phyloP scores from a whole-genome alignment of 2,329 filamentous ascomycete species.

The Sordariomycetes sp. region DNA sequence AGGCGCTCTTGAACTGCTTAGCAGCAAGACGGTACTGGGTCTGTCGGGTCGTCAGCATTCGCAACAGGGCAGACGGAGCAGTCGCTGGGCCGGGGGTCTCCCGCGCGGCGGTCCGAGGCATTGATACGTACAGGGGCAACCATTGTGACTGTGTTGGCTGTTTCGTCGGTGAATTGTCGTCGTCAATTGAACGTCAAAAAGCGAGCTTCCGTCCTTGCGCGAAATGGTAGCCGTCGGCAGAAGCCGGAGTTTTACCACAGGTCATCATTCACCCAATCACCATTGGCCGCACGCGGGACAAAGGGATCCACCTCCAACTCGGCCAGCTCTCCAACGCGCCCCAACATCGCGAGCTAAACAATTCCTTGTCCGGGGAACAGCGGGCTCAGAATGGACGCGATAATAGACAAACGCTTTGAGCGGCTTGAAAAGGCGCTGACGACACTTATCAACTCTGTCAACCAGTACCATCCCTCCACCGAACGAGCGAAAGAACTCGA shows the following conservation, averaged over 20 bases:
- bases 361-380: background rate
- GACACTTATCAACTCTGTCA: slow-evolving; percentile 67
- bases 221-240: slow-evolving; percentile 7
- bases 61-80: background rate
- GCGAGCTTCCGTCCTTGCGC: slow-evolving; percentile 5
- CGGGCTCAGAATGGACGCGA: slow-evolving; percentile 45
- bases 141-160: slow-evolving; percentile 26
- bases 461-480: slow-evolving; percentile 70
- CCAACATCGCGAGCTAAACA: background rate
- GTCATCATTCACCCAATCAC: no score
- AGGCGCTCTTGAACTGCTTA: slow-evolving; percentile 55
- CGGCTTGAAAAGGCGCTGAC: slow-evolving; percentile 58
- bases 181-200: slow-evolving; percentile 3
- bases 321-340: no score
- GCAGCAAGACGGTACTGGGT: slow-evolving; percentile 33
- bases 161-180: slow-evolving; percentile 23
- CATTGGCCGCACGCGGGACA: no score
- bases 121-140: slow-evolving; percentile 25
- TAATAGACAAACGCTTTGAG: slow-evolving; percentile 54
- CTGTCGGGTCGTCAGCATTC: slow-evolving; percentile 18
- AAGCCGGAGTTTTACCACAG: slow-evolving; percentile 6
- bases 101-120: background rate
- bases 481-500: slow-evolving; percentile 60
- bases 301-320: no score
- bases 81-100: background rate